Base-by-base conservation (phyloP, 2,329 filamentous ascomycete species). In the Aureobasidium sp. region DNA sequence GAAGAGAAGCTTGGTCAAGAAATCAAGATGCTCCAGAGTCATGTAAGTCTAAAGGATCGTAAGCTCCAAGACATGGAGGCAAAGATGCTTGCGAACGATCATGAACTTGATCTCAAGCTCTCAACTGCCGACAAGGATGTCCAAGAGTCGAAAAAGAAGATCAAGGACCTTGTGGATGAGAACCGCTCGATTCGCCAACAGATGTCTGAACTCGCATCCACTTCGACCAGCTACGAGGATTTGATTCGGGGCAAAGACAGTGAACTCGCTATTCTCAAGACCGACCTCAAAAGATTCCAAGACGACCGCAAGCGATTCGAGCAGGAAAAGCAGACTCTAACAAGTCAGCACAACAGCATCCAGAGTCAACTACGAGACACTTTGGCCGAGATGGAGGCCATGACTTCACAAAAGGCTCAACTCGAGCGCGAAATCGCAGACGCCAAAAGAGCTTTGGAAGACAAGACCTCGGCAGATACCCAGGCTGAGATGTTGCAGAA, bases 221-320 rank as follows among this genome's bases (percentile, higher is more conserved):
- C 93, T 0, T 96, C 93, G 0, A 95, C 91, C 0, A 90, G 92
- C 69, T 97, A 96, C 65, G 94, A 99, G 73, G 93, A 97, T 67
- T 82, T 97, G 45, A 88, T 99, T 25, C 84, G 91, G 25, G 87
- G 89, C 62, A 99, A 97, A 72, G 94, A 99, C 70, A 96, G 92
- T 71, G 95, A 99, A 70, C 78, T 99, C 21, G 82, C 87, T 0
- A 81, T 97, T 47, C 80, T 97, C 35, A 90, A 91, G 66, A 85
- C 85, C 11, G 94, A 99, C 71, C 84, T 92, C 64, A 89, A 88
- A 71, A 90, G 87, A 64, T 87, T 88, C 65, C 89, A 96, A 70
- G 84, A 86, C 55, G 92, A 96, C 67, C 88, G 87, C 31, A 85
- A 84, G 63, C 81, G 80, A 15, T 84, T 95, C 37, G 90, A 96